Conservation (phyloP, 257 asterid species). For the Mentha longifolia region DNA sequence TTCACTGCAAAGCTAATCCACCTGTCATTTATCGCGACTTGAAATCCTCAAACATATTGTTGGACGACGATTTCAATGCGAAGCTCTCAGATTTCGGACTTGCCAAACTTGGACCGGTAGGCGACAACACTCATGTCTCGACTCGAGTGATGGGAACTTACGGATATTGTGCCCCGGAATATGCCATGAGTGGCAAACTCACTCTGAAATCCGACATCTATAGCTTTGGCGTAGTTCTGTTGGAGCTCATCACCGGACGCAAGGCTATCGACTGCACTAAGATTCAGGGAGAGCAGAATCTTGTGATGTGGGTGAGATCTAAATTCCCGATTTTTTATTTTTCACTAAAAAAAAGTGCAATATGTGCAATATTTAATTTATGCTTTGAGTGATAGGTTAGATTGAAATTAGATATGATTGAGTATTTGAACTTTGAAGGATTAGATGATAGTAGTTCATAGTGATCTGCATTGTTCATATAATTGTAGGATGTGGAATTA, state of each 20-base stretch:
- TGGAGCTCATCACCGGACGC: slow-evolving; percentile 87
- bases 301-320: slow-evolving; percentile 81
- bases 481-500: no score
- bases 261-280: slow-evolving; percentile 61
- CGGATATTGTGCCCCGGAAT: slow-evolving; percentile 94
- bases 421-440: no score
- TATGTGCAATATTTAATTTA: neutral
- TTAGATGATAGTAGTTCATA: no score
- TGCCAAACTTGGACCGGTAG: slow-evolving; percentile 89
- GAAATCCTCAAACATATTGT: slow-evolving; percentile 79
- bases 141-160: slow-evolving; percentile 95
- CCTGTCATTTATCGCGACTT: slow-evolving; percentile 87
- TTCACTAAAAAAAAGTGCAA: neutral
- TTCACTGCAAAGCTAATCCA: slow-evolving; percentile 84
- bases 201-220: slow-evolving; percentile 90
- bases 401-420: no score
- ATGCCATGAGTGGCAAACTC: slow-evolving; percentile 82
- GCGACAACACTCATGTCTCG: slow-evolving; percentile 90
- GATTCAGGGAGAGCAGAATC: slow-evolving; percentile 69
- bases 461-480: no score
- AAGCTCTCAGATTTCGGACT: slow-evolving; percentile 93
- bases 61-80: slow-evolving; percentile 76
- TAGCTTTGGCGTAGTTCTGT: slow-evolving; percentile 87
- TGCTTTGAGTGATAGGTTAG: no score
- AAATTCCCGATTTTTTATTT: neutral